A percentile compares a stretch with the other conserved stretches of the same genome.
These are phyloP conservation scores for Xerocomellus dryophilus DNA, from an alignment of 768 basidiomycete species.

Conservation along the genomic window DNA sequence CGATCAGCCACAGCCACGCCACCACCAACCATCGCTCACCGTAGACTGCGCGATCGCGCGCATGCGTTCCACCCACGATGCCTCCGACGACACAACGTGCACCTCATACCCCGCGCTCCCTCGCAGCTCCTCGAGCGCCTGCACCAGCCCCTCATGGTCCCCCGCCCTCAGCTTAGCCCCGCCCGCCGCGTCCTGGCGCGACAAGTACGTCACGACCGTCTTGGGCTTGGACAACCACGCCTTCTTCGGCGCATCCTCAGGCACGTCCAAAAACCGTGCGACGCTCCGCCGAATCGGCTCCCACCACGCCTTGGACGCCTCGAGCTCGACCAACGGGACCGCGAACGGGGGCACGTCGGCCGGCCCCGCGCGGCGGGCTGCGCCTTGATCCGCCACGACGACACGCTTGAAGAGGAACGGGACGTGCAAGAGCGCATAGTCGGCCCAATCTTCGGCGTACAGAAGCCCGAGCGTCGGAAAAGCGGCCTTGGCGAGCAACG, in stretches of 20 bases:
- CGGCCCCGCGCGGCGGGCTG: conserved; percentile 42
- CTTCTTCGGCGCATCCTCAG: conserved; percentile 19
- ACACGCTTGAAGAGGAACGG: conserved; percentile 76
- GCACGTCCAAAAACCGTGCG: conserved; percentile 41
- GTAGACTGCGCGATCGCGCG: conserved; percentile 64
- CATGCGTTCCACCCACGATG: conserved; percentile 62
- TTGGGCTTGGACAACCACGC: conserved; percentile 27
- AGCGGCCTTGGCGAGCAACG: conserved; percentile 66
- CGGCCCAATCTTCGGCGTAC: conserved; percentile 74
- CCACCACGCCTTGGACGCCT: conserved; percentile 63
- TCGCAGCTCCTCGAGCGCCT: conserved; percentile 49
- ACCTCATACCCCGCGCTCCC: conserved; percentile 48
- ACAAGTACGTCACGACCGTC: conserved; percentile 64
- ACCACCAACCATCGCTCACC: conserved; percentile 38
- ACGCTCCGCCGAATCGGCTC: conserved; percentile 49
- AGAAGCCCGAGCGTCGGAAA: conserved; percentile 67
- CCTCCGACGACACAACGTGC: conserved; percentile 49
- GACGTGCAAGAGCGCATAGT: conserved; percentile 61
- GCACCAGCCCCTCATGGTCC: conserved; percentile 61
- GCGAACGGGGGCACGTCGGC: conserved; percentile 29
- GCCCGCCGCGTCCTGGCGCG: conserved; percentile 51
- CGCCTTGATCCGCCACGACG: conserved; percentile 74
- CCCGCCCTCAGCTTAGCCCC: conserved; percentile 49
- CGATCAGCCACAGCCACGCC: not conserved
- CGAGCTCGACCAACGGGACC: conserved; percentile 43